A percentile compares a stretch with the other conserved stretches of the same genome.
phyloP scores from a whole-genome alignment of 345 rosid species.

The Angophora floribunda region DNA sequence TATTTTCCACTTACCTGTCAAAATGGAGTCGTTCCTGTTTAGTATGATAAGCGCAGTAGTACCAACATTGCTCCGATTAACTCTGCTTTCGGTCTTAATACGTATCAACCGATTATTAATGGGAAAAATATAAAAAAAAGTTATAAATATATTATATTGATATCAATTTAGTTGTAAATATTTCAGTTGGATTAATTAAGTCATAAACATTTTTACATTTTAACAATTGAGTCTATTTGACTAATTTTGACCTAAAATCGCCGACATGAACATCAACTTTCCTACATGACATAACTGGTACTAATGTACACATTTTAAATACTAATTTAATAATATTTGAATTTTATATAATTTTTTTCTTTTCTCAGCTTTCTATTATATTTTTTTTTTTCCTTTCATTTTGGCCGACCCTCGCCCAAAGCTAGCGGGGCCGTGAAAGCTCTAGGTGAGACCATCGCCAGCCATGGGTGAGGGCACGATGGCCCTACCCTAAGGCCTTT shows the following conservation, averaged over 20 bases:
- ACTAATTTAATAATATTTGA: too few species aligned
- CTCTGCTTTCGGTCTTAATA: too few species aligned
- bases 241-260: background rate
- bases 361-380: too few species aligned
- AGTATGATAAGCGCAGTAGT: too few species aligned
- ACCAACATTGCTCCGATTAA: too few species aligned
- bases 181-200: background rate
- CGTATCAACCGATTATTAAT: too few species aligned
- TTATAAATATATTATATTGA: background rate
- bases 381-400: background rate
- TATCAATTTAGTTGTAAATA: background rate
- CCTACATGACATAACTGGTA: background rate
- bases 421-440: background rate
- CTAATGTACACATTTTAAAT: too few species aligned
- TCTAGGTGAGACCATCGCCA: too few species aligned
- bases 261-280: background rate
- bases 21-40: too few species aligned
- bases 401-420: background rate
- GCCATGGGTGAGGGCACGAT: background rate
- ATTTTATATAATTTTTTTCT: too few species aligned
- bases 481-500: background rate
- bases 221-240: accelerated
- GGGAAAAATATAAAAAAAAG: background rate
- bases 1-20: background rate
- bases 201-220: background rate